Evolutionary conservation across 169 alveolate genomes (phyloP).

Genomic region (Babesia divergens): DNA sequence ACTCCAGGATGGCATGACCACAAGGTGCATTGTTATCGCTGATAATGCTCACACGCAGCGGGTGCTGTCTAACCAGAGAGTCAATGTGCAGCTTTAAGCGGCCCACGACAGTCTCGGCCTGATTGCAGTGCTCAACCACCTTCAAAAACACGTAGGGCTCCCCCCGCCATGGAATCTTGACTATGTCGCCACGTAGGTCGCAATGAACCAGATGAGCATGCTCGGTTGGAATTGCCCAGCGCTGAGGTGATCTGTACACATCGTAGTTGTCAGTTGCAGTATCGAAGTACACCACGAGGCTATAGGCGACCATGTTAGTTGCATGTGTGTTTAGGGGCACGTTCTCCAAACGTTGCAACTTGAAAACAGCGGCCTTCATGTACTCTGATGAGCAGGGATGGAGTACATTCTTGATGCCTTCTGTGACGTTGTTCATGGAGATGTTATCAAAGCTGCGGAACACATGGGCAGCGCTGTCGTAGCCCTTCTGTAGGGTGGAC

Average conservation of each 20-base stretch:
- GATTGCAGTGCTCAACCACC: conserved; percentile 67
- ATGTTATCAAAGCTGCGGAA: conserved; percentile 28
- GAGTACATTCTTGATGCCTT: conserved; percentile 1
- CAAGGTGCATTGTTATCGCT: conserved; percentile 69
- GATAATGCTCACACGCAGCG: conserved; percentile 68
- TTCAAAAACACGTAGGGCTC: conserved; percentile 69
- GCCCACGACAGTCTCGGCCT: conserved; percentile 66
- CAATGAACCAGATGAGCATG: conserved; percentile 58
- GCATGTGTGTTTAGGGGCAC: conserved; percentile 58
- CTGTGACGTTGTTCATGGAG: background rate
- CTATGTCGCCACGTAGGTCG: conserved; percentile 68
- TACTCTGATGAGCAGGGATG: conserved; percentile 38
- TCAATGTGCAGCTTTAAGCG: conserved; percentile 70
- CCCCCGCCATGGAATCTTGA: conserved; percentile 70
- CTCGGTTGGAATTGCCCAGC: conserved; percentile 54
- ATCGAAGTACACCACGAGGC: conserved; percentile 70
- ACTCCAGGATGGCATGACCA: conserved; percentile 69
- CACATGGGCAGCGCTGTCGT: conserved; percentile 18
- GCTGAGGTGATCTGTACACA: conserved; percentile 59
- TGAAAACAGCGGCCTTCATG: conserved; percentile 56
- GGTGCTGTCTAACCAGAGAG: conserved; percentile 68
- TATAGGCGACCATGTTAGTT: conserved; percentile 57
- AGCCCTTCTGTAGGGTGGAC: background rate
- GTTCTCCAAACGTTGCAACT: conserved; percentile 67
- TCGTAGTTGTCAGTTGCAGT: conserved; percentile 67